A percentile compares a stretch with the other conserved stretches of the same genome.
phyloP scores from a whole-genome alignment of 2,329 filamentous ascomycete species.

The Aspergillus sp. region DNA sequence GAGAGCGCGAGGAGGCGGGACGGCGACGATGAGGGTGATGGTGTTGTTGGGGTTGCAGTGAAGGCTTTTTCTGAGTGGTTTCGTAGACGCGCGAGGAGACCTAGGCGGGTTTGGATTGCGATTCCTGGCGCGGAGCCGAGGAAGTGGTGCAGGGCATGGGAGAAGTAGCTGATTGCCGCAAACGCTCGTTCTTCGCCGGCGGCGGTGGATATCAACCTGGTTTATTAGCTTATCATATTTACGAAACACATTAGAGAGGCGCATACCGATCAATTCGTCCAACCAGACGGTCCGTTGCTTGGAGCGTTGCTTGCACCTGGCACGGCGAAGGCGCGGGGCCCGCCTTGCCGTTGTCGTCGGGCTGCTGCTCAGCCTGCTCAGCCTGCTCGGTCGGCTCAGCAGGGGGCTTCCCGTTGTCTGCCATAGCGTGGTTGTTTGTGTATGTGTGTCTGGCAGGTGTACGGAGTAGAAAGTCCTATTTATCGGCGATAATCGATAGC shows the following conservation, averaged over 20 bases:
- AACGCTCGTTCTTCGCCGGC: slow-evolving; percentile 64
- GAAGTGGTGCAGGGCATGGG: slow-evolving; percentile 56
- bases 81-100: slow-evolving; percentile 33
- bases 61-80: slow-evolving; percentile 3
- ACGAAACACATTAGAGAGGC: too few relatives aligned
- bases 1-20: slow-evolving; percentile 46
- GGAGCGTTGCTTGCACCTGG: slow-evolving; percentile 21
- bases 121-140: slow-evolving; percentile 46
- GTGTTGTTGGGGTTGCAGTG: slow-evolving; percentile 25
- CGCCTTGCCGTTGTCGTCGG: slow-evolving; percentile 4
- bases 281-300: slow-evolving; percentile 22
- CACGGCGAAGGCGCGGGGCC: slow-evolving; percentile 8
- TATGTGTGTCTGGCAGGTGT: neutral
- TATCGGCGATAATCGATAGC: neutral
- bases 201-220: slow-evolving; percentile 60
- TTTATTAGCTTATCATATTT: slow-evolving; percentile 4
- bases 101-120: slow-evolving; percentile 37
- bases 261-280: slow-evolving; percentile 26
- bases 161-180: slow-evolving; percentile 61
- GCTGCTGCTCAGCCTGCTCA: slow-evolving; percentile 1
- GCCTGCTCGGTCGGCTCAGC: slow-evolving; percentile 6
- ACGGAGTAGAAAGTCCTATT: slow-evolving; percentile 1
- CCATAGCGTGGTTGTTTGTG: slow-evolving; percentile 10
- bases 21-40: slow-evolving; percentile 13
- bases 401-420: slow-evolving; percentile 11